A percentile compares a stretch with the other conserved stretches of the same genome.
These are phyloP conservation scores for Penicillium riverlandense DNA, from an alignment of 495 filamentous ascomycete species.

Conservation along the genomic window DNA sequence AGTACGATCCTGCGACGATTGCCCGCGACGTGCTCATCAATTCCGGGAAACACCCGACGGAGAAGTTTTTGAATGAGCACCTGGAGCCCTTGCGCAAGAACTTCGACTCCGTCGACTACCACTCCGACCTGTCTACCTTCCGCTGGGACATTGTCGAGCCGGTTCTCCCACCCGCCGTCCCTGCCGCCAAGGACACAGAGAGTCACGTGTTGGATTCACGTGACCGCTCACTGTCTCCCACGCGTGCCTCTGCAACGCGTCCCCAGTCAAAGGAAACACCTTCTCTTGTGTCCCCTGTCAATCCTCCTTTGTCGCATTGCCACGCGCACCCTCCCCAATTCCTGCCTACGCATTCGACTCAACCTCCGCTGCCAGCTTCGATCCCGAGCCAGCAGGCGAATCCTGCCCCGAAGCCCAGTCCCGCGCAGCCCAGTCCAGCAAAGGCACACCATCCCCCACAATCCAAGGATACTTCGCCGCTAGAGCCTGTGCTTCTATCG, in stretches of 20 bases:
- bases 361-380: no score
- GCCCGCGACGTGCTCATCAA: slow-evolving; percentile 59
- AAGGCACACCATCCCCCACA: background rate
- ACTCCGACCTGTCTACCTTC: slow-evolving; percentile 53
- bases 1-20: slow-evolving; percentile 56
- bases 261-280: background rate
- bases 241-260: background rate
- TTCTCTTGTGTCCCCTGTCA: no score
- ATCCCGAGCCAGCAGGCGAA: no score
- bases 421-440: background rate
- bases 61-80: slow-evolving; percentile 52
- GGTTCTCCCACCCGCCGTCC: background rate
- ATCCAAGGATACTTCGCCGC: background rate
- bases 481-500: slow-evolving; percentile 8
- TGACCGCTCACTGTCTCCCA: background rate
- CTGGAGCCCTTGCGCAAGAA: slow-evolving; percentile 37
- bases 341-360: no score
- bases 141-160: slow-evolving; percentile 62
- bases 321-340: background rate
- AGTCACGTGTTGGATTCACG: slow-evolving; percentile 1
- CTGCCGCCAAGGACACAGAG: background rate
- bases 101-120: slow-evolving; percentile 31
- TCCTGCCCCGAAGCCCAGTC: background rate
- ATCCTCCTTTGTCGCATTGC: background rate
- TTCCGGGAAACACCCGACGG: slow-evolving; percentile 51